phyloP scores from a whole-genome alignment of 352 stramenopile genomes.

The Phytophthora citrophthora region DNA sequence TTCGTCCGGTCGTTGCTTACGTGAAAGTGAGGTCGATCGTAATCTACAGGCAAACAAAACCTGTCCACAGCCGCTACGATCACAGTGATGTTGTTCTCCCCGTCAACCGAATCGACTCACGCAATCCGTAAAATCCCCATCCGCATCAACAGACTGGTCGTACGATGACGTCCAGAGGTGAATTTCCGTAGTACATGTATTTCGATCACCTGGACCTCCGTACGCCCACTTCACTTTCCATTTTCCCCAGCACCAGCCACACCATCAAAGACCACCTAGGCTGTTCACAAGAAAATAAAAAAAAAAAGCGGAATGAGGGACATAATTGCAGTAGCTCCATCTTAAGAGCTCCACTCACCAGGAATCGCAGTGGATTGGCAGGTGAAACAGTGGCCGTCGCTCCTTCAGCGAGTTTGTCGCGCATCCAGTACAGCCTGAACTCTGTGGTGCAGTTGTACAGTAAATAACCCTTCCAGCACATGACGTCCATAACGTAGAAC shows the following conservation, averaged over 20 bases:
- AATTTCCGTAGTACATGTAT: background rate
- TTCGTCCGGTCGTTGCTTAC: too few species aligned
- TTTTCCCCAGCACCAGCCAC: background rate
- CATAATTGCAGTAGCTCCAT: background rate
- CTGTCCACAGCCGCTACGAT: background rate
- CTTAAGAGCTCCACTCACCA: conserved; percentile 45
- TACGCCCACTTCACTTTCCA: conserved; percentile 1
- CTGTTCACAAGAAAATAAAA: conserved; percentile 34
- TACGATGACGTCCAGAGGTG: background rate
- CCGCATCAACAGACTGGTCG: conserved; percentile 3
- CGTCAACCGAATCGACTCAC: conserved; percentile 9
- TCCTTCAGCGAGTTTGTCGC: conserved; percentile 89
- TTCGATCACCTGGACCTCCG: conserved; percentile 5
- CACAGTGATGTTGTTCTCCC: background rate
- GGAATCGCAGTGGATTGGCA: conserved; percentile 79
- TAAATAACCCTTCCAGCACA: conserved; percentile 94
- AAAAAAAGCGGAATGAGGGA: background rate
- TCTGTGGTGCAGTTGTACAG: conserved; percentile 94
- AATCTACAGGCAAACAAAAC: background rate
- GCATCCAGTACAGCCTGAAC: conserved; percentile 93
- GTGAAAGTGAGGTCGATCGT: background rate
- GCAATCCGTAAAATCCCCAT: background rate
- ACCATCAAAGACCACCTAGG: conserved; percentile 23
- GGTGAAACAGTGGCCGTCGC: conserved; percentile 46
- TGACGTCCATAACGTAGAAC: conserved; percentile 94